Conservation (phyloP, 2,329 filamentous ascomycete genomes). For the Trichophyton equinum region DNA sequence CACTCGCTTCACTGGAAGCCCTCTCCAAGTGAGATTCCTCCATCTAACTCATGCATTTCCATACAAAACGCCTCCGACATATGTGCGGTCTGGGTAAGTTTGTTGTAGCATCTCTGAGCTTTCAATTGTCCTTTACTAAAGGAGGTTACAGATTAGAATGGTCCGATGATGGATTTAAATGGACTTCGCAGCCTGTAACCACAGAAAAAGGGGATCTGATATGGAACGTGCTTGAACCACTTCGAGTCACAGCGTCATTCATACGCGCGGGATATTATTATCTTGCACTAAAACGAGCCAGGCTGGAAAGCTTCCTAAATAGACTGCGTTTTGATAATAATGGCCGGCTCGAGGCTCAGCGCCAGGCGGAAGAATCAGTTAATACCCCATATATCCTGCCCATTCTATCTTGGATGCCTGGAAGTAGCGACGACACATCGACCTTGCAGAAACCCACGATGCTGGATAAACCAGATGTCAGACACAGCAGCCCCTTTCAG, state of each 20-base stretch:
- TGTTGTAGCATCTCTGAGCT: background rate
- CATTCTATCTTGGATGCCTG: background rate
- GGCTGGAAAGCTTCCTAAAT: background rate
- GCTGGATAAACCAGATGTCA: background rate
- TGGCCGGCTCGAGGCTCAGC: background rate
- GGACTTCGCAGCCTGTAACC: constrained; percentile 7
- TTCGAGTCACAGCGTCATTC: background rate
- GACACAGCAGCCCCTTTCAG: background rate
- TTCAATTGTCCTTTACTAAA: background rate
- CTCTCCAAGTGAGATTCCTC: background rate
- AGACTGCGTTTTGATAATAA: background rate
- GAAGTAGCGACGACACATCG: background rate
- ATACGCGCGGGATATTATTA: background rate
- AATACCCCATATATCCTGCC: background rate
- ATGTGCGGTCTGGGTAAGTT: constrained; percentile 11
- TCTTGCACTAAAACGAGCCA: background rate
- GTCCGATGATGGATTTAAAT: constrained; percentile 7
- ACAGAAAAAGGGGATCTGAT: constrained; percentile 8
- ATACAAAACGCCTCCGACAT: constrained; percentile 5
- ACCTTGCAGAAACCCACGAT: background rate
- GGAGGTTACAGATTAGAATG: background rate
- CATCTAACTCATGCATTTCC: constrained; percentile 7
- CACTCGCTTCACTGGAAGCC: background rate
- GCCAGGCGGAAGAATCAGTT: background rate
- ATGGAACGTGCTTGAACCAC: constrained; percentile 2